Evolutionary conservation across 1,284 basidiomycete genomes (phyloP), one percentile per base, ranked within the genome.

Genomic region (Puccinia triticina): DNA sequence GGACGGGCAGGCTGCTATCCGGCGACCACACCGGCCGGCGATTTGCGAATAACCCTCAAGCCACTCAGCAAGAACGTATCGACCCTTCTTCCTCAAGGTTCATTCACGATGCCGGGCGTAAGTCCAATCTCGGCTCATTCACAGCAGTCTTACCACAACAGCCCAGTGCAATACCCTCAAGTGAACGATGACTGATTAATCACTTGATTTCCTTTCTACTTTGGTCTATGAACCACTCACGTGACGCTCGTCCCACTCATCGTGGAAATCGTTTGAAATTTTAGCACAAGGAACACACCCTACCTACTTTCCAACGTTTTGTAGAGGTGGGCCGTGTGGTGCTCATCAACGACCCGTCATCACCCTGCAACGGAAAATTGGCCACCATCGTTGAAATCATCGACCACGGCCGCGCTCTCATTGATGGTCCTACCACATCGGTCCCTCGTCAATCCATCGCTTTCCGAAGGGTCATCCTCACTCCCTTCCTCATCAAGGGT

Each of bases 281-380:
- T 12, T 66, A 79, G 77, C 64, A 67, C 64, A 79, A 79, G 66
- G 43, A 66, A 69, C 77, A 69, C 77, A 79, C 77, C 53, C 64
- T 66, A 23, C 80, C 93, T 87, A 94, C 92, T 88, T 98, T 98
- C 91, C 93, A 93, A 89, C 94, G 95, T 85, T 98, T 96, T 89
- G 96, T 98, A 88, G 94, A 98, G 91, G 94, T 98, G 88, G 96
- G 96, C 88, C 94, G 96, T 86, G 96, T 98, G 85, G 94, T 98
- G 88, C 94, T 98, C 89, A 91, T 98, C 89, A 94, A 93, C 89
- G 89, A 92, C 84, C 96, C 96, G 84, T 93, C 93, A 84, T 91
- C 89, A 83, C 55, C 66, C 21, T 90, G 92, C 83, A 79, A 79
- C 66, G 95, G 95, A 86, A 93, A 93, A 88, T 93, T 98, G 87